phyloP scores from a whole-genome alignment of 148 eudicot genomes.

The Rhododendron kiyosumense region DNA sequence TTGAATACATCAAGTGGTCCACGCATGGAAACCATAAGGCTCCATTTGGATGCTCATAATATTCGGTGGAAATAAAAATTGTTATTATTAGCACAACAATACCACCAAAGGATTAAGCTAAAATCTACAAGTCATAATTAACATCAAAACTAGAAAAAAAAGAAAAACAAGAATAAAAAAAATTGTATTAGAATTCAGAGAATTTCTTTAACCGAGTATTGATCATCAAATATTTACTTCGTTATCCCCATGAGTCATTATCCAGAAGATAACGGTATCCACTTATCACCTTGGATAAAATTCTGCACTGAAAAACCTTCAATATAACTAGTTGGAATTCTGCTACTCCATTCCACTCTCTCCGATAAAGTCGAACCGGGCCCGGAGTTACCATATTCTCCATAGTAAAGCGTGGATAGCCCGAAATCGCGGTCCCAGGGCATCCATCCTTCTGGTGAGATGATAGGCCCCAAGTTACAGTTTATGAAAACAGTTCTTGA shows the following conservation, averaged over 20 bases:
- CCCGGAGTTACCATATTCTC: conserved; percentile 61
- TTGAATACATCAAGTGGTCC: no score
- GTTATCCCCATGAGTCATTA: background rate
- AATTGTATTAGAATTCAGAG: background rate
- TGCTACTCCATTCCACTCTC: conserved; percentile 72
- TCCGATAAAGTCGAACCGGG: conserved; percentile 35
- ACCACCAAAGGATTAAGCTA: background rate
- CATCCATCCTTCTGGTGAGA: conserved; percentile 65
- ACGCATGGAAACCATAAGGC: no score
- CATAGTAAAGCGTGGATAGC: conserved; percentile 60
- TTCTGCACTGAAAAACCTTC: conserved; percentile 45
- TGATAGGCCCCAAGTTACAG: conserved; percentile 37
- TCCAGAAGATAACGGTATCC: conserved; percentile 36
- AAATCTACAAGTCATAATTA: no score
- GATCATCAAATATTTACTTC: background rate
- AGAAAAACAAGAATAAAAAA: background rate
- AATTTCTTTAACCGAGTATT: background rate
- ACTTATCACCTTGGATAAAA: conserved; percentile 65
- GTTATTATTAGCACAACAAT: background rate
- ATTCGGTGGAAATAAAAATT: no score
- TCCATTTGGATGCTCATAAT: no score
- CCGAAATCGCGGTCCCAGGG: conserved; percentile 55
- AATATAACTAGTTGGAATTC: conserved; percentile 45
- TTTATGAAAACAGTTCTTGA: conserved; percentile 62
- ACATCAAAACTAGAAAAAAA: no score